Evolutionary conservation across 768 basidiomycete species (phyloP), one percentile per base, ranked within the genome.

Genomic region (Chiua virens): DNA sequence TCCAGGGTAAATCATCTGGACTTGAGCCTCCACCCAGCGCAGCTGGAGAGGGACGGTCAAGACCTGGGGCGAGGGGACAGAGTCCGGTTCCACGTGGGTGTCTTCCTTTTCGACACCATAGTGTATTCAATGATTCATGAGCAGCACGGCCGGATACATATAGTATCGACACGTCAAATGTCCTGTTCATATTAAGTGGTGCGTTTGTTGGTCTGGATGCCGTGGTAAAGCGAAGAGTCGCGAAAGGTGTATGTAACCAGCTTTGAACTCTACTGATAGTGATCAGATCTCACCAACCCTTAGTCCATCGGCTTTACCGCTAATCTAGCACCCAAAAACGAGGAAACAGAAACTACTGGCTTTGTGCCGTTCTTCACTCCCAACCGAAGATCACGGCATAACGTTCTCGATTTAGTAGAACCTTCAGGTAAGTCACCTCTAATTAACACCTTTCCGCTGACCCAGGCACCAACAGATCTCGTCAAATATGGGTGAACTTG

Each of bases 171-270:
- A 96, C 93, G 0, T 83, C 87, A 8, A 94, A 98, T 60, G 82
- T 98, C 22, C 73, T 98, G n/a, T 98, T 98, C 70, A 89, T 98
- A 53, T 67, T 96, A 11, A 94, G 92, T 44, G 96, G 96, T 2
- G 96, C 96, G 2, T 97, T 97, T 64, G 93, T 97, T 10, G 95
- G 95, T 1, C 71, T 98, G 43, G 94, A 97, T 38, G 81, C 76
- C 45, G 71, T 98, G 22, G 83, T 98, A 55, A 86, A 85, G 64
- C 76, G 85, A 47, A 78, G 94, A 35, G 76, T 92, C 11, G 83
- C 86, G 11, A 93, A 92, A 72, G 92, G 92, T 7, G 93, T 94
- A 66, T 58, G 88, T 76, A 23, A 22, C 42, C 11, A 34, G 22
- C 25, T 23, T 48, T n/a, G 27, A 43, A 10, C 40, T 11, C 27